Conservation (phyloP, 176 grass and related monocot species). For the Alloteropsis semialata region DNA sequence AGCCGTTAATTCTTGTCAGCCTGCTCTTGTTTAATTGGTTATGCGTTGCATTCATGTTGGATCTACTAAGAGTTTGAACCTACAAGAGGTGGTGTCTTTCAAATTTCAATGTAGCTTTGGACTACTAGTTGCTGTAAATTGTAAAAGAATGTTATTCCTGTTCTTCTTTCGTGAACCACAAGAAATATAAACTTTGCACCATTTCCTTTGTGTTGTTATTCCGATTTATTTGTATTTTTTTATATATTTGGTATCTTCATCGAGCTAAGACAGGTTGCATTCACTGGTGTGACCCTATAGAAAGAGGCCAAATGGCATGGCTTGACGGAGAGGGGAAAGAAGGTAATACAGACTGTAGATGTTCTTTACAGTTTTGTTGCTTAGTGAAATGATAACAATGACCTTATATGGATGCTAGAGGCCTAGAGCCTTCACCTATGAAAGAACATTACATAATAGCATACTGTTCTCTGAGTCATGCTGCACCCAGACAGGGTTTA, state of each 20-base stretch:
- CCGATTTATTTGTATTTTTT: conserved; percentile 27
- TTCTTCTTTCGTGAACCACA: background rate
- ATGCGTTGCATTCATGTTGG: background rate
- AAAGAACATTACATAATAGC: background rate
- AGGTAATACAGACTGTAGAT: background rate
- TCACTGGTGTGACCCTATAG: background rate
- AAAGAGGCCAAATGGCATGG: background rate
- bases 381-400: background rate
- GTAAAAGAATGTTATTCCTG: background rate
- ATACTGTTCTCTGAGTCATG: background rate
- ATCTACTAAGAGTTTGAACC: conserved; percentile 9
- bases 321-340: background rate
- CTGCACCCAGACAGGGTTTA: background rate
- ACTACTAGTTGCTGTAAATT: conserved; percentile 18
- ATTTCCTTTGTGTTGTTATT: conserved; percentile 9
- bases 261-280: background rate
- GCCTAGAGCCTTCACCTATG: background rate
- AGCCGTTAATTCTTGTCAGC: background rate
- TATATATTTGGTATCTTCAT: background rate
- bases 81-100: background rate
- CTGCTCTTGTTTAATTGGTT: conserved; percentile 1
- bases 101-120: background rate
- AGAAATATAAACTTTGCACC: background rate
- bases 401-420: background rate
- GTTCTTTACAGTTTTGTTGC: background rate